Base-by-base conservation (phyloP, 306 rosid genomes). In the Carpinus viminea region DNA sequence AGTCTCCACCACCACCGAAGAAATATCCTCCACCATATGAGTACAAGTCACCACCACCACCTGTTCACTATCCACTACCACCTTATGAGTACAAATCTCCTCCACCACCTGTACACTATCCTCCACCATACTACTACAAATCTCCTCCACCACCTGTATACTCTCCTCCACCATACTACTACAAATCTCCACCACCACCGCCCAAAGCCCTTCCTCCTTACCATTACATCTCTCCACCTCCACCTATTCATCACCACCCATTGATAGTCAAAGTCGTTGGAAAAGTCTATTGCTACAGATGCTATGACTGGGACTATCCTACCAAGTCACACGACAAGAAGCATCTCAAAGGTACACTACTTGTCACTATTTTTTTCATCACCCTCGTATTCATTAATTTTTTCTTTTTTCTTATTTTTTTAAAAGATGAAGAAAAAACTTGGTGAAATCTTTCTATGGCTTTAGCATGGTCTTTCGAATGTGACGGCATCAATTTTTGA, bases 181-280 rank as follows among this genome's bases (percentile, higher is more conserved):
- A 78, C 21, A 54, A 21, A 12, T 82, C 85, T 5, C 89, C 88
- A 68, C 88, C 89, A 73, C 88, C 88, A 50, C 88, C 88, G 1
- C 43, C 43, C 43, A 38, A 38, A 38, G 43, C 4, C 4, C 43
- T 38, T 38, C 43, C 43, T 38, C 43, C 43, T 38, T 85, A 76
- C 46, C 72, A 70, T 2, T 53, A 72, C 73, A 69, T 73, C 0
- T 71, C 86, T 84, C 26, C 68, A 83, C 78, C 92, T 62, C 76
- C 90, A 38, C 88, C 87, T 80, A 74, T 73, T 12, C 65, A 85
- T 84, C 92, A 74, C 41, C 94, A 85, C 53, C 88, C 91, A 2
- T 73, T 88, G 65, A 68, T 94, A 5, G 88, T 91, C n/a, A 94
- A 89, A 88, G 98, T 94, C 20, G 92, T 92, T n/a, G 98, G 98